Evolutionary conservation across 306 rosid species (phyloP).

Genomic region (Cucurbita moschata): DNA sequence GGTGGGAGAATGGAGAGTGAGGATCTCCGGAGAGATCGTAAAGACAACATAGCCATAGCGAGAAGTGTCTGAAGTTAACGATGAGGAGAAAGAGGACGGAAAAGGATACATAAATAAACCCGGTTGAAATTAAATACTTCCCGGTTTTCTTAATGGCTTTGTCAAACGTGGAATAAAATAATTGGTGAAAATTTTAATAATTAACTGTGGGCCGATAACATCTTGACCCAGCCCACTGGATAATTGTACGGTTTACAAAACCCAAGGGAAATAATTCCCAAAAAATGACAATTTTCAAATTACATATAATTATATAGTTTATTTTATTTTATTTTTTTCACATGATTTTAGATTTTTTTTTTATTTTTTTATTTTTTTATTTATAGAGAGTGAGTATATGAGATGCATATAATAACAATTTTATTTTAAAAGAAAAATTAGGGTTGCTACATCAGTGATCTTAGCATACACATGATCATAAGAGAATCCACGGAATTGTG

Average conservation of each 20-base stretch:
- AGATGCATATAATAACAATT: too few species aligned
- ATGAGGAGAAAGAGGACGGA: neutral
- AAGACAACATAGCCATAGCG: slow-evolving; percentile 17
- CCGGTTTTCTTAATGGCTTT: neutral
- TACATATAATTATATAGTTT: too few species aligned
- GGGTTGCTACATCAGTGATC: too few species aligned
- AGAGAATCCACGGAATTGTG: too few species aligned
- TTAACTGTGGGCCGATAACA: neutral
- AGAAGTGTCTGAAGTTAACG: neutral
- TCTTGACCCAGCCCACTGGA: neutral
- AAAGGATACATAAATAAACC: neutral
- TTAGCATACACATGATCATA: too few species aligned
- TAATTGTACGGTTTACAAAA: neutral
- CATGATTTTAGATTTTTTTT: too few species aligned
- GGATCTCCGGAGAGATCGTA: slow-evolving; percentile 30
- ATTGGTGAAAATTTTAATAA: neutral
- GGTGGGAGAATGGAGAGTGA: slow-evolving; percentile 13
- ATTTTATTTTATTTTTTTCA: too few species aligned
- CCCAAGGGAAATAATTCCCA: too few species aligned
- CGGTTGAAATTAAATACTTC: neutral
- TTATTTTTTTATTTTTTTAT: too few species aligned
- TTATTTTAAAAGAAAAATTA: too few species aligned
- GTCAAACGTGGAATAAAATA: neutral
- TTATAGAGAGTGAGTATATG: too few species aligned
- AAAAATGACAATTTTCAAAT: too few species aligned